Evolutionary conservation across 1,284 basidiomycete species (phyloP), one percentile per base, ranked within the genome.

Genomic region (Cronartium quercuum): DNA sequence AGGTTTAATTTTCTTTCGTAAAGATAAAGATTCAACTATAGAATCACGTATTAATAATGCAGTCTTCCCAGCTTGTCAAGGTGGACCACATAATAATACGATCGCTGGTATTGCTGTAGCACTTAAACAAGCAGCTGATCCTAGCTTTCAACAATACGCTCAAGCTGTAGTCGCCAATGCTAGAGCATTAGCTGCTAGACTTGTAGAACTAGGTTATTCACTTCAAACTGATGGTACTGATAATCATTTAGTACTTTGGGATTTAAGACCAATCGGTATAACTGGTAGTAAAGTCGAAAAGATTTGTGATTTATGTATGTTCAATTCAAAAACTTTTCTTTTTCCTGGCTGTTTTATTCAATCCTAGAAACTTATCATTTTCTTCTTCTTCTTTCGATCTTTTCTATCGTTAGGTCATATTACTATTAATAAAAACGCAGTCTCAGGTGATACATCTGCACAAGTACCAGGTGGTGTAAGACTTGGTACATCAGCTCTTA

Each of bases 51-150:
- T 99, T 81, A 98, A 98, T 83, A 92, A 94, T 63, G 94, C 96
- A 77, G 96, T 99, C 79, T 99, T 99, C 90, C 96, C 96, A 75
- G 96, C 96, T 61, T 98, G 95, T 88, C 96, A 98, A 85, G 96
- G 96, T 85, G 96, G 96, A 68, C 96, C 96, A 66, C 96, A 98
- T 87, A 98, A 98, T 87, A 95, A 98, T 86, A 94, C 96, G 78
- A 98, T 99, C 77, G 95, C 95, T 68, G 93, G 89, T 82, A 87
- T 99, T 78, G 94, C 94, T 73, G 95, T 94, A 24, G 87, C 96
- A n/a, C 89, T 99, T 78, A 89, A 91, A 82, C 96, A 98, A 84
- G 96, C 89, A 51, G 86, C 90, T 78, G 89, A 91, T 82, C 96
- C 95, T 12, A 88, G 88, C 42, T 99, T 91, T 88, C 91, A 92